A percentile compares a stretch with the other conserved stretches of the same genome.
These are phyloP conservation scores for Liriodendron chinense DNA, from an alignment of 164 flowering plant species.

Conservation along the genomic window DNA sequence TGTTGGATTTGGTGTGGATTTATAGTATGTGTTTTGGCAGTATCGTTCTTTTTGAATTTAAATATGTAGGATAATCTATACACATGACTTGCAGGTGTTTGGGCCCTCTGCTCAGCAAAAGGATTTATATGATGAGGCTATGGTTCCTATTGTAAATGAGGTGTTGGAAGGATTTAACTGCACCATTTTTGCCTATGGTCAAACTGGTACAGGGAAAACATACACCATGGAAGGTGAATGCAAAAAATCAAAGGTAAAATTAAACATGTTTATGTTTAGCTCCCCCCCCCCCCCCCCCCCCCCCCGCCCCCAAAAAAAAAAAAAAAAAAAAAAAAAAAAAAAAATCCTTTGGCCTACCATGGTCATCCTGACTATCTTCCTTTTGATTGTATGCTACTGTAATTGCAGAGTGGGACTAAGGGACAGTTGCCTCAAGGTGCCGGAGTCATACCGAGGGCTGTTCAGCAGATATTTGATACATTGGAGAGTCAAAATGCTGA, in stretches of 20 bases:
- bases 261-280: background rate
- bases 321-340: too few relatives aligned
- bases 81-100: conserved; percentile 59
- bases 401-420: conserved; percentile 65
- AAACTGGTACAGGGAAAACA: conserved; percentile 97
- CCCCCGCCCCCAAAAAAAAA: too few relatives aligned
- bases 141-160: conserved; percentile 87
- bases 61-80: background rate
- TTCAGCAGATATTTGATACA: conserved; percentile 91
- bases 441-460: conserved; percentile 95
- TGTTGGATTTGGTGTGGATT: too few relatives aligned
- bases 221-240: conserved; percentile 98
- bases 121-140: conserved; percentile 92
- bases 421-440: conserved; percentile 88
- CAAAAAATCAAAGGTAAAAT: conserved; percentile 74
- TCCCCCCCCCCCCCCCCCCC: background rate
- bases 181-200: conserved; percentile 98
- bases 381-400: background rate
- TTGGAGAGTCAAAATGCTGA: conserved; percentile 93
- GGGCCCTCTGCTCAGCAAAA: conserved; percentile 86
- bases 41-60: background rate
- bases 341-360: background rate
- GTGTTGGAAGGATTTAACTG: conserved; percentile 96
- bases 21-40: too few relatives aligned
- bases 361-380: background rate